Conservation (phyloP, 2,329 filamentous ascomycete genomes). For the Aureobasidium zeae region DNA sequence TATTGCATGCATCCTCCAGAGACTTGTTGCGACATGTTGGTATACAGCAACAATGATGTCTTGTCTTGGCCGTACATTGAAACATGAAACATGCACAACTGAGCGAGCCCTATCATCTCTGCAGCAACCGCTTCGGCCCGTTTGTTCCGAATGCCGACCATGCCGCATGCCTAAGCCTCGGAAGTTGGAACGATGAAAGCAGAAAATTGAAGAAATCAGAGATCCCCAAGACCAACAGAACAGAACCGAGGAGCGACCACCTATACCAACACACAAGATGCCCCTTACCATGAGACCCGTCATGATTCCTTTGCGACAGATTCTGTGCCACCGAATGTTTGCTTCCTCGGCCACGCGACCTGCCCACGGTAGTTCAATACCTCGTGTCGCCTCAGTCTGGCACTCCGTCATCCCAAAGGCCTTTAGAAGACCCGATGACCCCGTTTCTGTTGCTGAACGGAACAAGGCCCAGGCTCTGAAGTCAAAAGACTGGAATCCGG, state of each 20-base stretch:
- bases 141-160: not conserved
- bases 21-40: conserved; percentile 3
- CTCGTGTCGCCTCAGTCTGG: conserved; percentile 31
- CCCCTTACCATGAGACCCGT: not conserved
- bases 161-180: conserved; percentile 10
- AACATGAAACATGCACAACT: conserved; percentile 9
- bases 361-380: conserved; percentile 18
- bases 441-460: conserved; percentile 19
- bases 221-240: not conserved
- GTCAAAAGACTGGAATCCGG: conserved; percentile 43
- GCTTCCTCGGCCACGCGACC: not conserved
- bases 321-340: not conserved
- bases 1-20: not conserved
- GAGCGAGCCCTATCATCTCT: not conserved
- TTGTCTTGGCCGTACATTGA: not conserved
- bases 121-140: conserved; percentile 14
- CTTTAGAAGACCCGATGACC: conserved; percentile 22
- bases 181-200: conserved; percentile 4
- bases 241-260: too few species aligned
- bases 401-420: conserved; percentile 28
- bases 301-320: conserved; percentile 1
- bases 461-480: conserved; percentile 17
- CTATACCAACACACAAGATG: not conserved
- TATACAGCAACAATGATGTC: conserved; percentile 7
- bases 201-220: not conserved